phyloP scores from a whole-genome alignment of 2,329 filamentous ascomycete genomes.

The Phyllosticta citriasiana region DNA sequence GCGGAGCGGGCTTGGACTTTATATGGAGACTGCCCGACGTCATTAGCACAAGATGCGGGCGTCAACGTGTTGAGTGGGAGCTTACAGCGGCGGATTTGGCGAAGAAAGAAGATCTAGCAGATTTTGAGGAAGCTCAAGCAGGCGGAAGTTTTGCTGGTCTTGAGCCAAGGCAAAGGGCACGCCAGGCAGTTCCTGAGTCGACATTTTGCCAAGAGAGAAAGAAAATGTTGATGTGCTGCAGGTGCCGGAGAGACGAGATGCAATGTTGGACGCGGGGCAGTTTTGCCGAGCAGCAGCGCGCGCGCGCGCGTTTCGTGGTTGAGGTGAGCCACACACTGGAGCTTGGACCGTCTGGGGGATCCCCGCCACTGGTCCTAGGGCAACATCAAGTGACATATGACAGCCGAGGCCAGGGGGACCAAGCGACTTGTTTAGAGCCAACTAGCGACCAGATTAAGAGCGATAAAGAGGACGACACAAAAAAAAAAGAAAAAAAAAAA shows the following conservation, averaged over 20 bases:
- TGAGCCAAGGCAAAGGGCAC: conserved; percentile 35
- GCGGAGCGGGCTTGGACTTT: conserved; percentile 22
- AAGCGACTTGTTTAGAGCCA: not conserved
- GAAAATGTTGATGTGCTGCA: not conserved
- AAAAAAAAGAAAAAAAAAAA: not conserved
- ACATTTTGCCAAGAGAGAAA: conserved; percentile 22
- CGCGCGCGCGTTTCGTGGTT: not conserved
- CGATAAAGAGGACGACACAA: not conserved
- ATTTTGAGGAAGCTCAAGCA: conserved; percentile 52
- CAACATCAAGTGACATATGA: not conserved
- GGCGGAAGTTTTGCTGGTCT: conserved; percentile 43
- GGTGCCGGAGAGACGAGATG: not conserved
- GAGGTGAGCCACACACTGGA: not conserved
- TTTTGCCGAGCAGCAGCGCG: not conserved
- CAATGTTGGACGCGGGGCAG: not conserved
- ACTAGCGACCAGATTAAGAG: too few species aligned
- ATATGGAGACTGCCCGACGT: conserved; percentile 22
- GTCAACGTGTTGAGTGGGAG: conserved; percentile 12
- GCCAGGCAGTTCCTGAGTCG: conserved; percentile 30
- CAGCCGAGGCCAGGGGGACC: not conserved
- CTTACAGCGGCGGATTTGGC: conserved; percentile 34
- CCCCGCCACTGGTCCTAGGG: not conserved
- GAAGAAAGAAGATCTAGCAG: conserved; percentile 44
- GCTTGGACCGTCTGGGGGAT: not conserved
- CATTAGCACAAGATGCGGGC: conserved; percentile 11